These are phyloP conservation scores for Aureobasidium pullulans DNA, from an alignment of 2,329 filamentous ascomycete species.

Conservation along the genomic window DNA sequence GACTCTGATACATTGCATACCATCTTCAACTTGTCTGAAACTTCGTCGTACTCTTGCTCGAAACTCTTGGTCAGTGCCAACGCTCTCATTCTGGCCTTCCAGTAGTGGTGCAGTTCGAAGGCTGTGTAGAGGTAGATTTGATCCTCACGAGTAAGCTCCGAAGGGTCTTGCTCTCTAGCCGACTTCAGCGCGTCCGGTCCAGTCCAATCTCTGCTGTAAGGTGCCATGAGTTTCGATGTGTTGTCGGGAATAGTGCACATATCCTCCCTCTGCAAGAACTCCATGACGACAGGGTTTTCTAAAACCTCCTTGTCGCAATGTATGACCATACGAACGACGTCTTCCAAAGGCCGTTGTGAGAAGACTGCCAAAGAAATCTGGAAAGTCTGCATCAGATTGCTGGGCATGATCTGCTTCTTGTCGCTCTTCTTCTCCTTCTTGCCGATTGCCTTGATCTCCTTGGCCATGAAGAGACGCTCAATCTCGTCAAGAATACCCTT, in stretches of 20 bases:
- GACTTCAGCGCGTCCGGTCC: constrained; percentile 73
- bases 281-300: constrained; percentile 88
- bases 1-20: constrained; percentile 85
- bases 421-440: constrained; percentile 71
- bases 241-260: constrained; percentile 90
- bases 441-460: constrained; percentile 86
- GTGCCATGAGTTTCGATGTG: constrained; percentile 80
- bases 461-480: constrained; percentile 93
- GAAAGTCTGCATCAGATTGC: constrained; percentile 80
- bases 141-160: constrained; percentile 85
- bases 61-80: constrained; percentile 75
- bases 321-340: constrained; percentile 86
- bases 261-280: constrained; percentile 89
- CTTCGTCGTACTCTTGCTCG: constrained; percentile 85
- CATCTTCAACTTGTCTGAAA: constrained; percentile 74
- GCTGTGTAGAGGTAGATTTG: constrained; percentile 91
- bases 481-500: constrained; percentile 97
- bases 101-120: constrained; percentile 93
- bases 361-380: constrained; percentile 93
- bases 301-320: constrained; percentile 87
- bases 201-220: constrained; percentile 95
- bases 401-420: constrained; percentile 95
- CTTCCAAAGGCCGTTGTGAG: constrained; percentile 74
- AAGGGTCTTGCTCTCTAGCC: constrained; percentile 74
- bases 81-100: constrained; percentile 95